Percentiles rank a stretch among this genome's conserved stretches.
These are phyloP conservation scores for Aspergillus spinulosporus DNA, from an alignment of 2,329 filamentous ascomycete species.

Conservation along the genomic window DNA sequence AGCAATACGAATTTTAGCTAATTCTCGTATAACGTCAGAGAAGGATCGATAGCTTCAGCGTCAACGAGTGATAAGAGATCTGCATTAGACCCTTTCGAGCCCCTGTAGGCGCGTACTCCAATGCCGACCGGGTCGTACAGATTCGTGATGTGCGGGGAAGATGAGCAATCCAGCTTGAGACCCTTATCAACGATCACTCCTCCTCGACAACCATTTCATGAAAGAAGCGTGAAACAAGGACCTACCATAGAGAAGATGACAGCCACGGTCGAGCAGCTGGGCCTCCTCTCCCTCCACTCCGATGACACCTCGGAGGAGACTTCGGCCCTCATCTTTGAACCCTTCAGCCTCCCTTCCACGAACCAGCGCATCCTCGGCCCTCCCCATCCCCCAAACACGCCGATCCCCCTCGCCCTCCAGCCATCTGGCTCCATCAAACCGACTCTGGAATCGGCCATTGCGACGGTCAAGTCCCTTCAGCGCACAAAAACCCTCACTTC, in stretches of 20 bases:
- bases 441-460: conserved; percentile 38
- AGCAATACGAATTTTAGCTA: background rate
- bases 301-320: conserved; percentile 4
- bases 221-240: too few species aligned
- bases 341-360: conserved; percentile 42
- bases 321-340: conserved; percentile 32
- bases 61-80: background rate
- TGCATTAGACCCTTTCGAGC: too few species aligned
- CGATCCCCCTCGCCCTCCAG: conserved; percentile 43
- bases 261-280: background rate
- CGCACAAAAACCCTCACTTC: conserved; percentile 40
- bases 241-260: background rate
- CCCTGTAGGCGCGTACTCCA: background rate
- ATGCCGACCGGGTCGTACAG: background rate
- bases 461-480: conserved; percentile 41
- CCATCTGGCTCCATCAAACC: conserved; percentile 28
- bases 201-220: too few species aligned
- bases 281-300: conserved; percentile 21
- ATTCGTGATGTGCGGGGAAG: conserved; percentile 8
- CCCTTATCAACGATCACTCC: background rate
- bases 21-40: background rate
- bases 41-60: background rate
- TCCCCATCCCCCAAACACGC: conserved; percentile 42
- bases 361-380: conserved; percentile 45
- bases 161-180: conserved; percentile 4